A percentile compares a stretch with the other conserved stretches of the same genome.
These are phyloP conservation scores for Zasmidium angulare DNA, from an alignment of 2,329 filamentous ascomycete species.

Conservation along the genomic window DNA sequence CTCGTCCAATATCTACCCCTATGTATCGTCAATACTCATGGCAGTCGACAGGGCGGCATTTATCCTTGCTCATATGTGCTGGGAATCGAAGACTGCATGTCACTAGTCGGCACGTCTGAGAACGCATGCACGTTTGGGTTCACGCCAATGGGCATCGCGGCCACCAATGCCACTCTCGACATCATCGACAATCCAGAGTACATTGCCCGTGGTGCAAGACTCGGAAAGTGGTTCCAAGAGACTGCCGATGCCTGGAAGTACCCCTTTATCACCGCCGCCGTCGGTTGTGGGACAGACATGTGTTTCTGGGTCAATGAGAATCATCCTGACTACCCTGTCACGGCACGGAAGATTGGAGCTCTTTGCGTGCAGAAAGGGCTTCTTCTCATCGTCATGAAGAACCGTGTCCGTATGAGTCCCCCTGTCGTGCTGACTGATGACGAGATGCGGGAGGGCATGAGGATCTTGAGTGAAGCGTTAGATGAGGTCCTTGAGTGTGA, in stretches of 20 bases:
- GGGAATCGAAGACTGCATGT: not conserved
- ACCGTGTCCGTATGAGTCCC: not conserved
- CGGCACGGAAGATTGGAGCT: not conserved
- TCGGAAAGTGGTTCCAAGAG: not conserved
- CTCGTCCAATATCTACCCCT: not conserved
- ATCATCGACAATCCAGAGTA: not conserved
- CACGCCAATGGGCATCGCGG: not conserved
- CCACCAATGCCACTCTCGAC: not conserved
- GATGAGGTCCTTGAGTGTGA: not conserved
- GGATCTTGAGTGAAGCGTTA: not conserved
- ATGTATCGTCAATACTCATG: not conserved
- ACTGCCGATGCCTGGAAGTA: not conserved
- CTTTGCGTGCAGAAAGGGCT: not conserved
- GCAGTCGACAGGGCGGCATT: not conserved
- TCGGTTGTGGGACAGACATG: not conserved
- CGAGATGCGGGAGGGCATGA: not conserved
- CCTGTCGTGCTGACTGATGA: not conserved
- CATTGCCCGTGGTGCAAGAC: not conserved
- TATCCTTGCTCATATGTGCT: not conserved
- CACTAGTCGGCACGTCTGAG: not conserved
- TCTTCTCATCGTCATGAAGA: not conserved
- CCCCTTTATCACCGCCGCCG: not conserved
- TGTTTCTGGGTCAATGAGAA: not conserved
- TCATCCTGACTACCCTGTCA: not conserved
- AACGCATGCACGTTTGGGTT: not conserved